Percentiles rank a stretch among this genome's conserved stretches.
Conservation (phyloP, 1,284 basidiomycete genomes). For the Papiliotrema fonsecae region DNA sequence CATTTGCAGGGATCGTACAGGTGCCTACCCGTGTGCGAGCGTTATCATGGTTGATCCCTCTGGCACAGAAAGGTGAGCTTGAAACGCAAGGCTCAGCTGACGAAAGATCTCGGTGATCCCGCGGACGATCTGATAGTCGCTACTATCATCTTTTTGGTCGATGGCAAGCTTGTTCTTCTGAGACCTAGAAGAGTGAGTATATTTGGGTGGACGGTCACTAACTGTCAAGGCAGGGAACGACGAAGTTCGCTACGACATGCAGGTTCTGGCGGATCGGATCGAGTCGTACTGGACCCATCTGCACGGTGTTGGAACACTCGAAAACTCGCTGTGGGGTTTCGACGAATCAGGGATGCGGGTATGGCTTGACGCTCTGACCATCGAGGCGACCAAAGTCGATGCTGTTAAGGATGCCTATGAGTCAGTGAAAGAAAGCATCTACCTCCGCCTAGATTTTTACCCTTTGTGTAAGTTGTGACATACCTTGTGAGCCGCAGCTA, state of each 20-base stretch:
- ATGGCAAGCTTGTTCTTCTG: conserved; percentile 83
- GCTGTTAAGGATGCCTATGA: conserved; percentile 52
- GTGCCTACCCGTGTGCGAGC: conserved; percentile 80
- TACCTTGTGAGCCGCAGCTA: neutral
- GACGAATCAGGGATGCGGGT: conserved; percentile 84
- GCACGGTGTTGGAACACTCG: conserved; percentile 82
- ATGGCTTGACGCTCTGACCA: conserved; percentile 91
- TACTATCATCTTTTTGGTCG: conserved; percentile 93
- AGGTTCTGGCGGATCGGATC: conserved; percentile 89
- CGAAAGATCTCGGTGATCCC: conserved; percentile 82
- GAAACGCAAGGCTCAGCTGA: conserved; percentile 3
- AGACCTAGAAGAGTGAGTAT: conserved; percentile 68
- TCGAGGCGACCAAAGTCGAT: conserved; percentile 59
- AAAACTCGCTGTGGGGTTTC: conserved; percentile 97
- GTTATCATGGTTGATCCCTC: conserved; percentile 95
- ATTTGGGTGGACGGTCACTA: neutral
- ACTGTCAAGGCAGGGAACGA: conserved; percentile 63
- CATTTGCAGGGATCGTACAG: conserved; percentile 84
- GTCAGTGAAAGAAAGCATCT: conserved; percentile 85
- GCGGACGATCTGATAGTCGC: conserved; percentile 88
- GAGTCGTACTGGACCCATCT: conserved; percentile 99
- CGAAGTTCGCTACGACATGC: conserved; percentile 90
- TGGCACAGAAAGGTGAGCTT: conserved; percentile 77
- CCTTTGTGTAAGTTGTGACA: conserved; percentile 69
- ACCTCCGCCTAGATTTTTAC: conserved; percentile 87